phyloP scores from a whole-genome alignment of 75 land plant genomes.

The Picea glauca region DNA sequence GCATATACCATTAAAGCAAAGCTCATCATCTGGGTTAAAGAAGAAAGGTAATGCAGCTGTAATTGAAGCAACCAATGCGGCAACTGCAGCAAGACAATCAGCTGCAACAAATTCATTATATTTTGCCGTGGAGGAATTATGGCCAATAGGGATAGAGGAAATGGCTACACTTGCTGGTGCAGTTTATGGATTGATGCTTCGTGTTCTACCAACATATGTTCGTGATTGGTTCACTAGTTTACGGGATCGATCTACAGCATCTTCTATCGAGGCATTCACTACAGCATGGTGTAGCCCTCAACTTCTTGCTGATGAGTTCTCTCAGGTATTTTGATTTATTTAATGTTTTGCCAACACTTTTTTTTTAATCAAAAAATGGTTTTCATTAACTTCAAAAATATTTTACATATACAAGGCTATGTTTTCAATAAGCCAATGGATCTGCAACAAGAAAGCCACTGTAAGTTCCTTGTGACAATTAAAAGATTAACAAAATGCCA shows the following conservation, averaged over 20 bases:
- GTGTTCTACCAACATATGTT: constrained; percentile 90
- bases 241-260: constrained; percentile 68
- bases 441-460: too few relatives aligned
- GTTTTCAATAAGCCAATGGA: too few relatives aligned
- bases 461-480: too few relatives aligned
- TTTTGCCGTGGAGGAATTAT: constrained; percentile 69
- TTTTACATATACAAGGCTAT: too few relatives aligned
- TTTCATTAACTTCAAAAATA: too few relatives aligned
- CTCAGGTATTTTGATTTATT: constrained; percentile 55
- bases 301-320: constrained; percentile 77
- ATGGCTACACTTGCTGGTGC: constrained; percentile 74
- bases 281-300: constrained; percentile 79
- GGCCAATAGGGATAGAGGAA: constrained; percentile 56
- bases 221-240: constrained; percentile 84
- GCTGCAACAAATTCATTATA: constrained; percentile 54
- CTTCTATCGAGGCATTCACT: constrained; percentile 73
- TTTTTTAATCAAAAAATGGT: too few relatives aligned
- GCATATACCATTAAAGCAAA: constrained; percentile 63
- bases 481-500: too few relatives aligned
- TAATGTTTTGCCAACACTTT: background rate
- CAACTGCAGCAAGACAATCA: constrained; percentile 61
- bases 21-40: constrained; percentile 15
- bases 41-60: constrained; percentile 48
- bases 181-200: constrained; percentile 79
- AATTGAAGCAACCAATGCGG: constrained; percentile 33